Percentiles rank a stretch among this genome's conserved stretches.
Conservation (phyloP, 2,329 filamentous ascomycete species). For the Ceratocystis lukuohia region DNA sequence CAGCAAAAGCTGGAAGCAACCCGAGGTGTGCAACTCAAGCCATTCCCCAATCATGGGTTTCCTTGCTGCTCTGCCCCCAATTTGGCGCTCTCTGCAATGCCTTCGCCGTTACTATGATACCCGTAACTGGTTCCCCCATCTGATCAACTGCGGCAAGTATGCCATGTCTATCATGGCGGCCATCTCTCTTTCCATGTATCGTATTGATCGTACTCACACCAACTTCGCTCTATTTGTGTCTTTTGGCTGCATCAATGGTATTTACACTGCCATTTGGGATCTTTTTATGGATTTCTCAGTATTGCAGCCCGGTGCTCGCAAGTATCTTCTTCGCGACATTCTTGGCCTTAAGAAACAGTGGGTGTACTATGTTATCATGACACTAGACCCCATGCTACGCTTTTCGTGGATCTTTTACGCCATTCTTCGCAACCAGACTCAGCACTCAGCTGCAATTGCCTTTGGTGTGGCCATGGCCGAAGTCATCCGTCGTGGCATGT, state of each 20-base stretch:
- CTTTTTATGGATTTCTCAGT: constrained; percentile 92
- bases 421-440: constrained; percentile 63
- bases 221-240: constrained; percentile 62
- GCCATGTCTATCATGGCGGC: constrained; percentile 69
- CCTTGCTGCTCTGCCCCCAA: constrained; percentile 65
- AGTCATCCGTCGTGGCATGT: constrained; percentile 72
- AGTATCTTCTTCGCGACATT: constrained; percentile 59
- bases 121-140: constrained; percentile 74
- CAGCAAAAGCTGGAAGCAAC: constrained; percentile 59
- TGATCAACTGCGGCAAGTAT: constrained; percentile 90
- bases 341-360: constrained; percentile 66
- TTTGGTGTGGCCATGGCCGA: constrained; percentile 71
- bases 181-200: constrained; percentile 67
- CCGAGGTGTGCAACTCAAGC: constrained; percentile 67
- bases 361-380: constrained; percentile 78
- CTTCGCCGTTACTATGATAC: constrained; percentile 81
- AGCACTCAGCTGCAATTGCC: constrained; percentile 71
- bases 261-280: constrained; percentile 85
- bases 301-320: constrained; percentile 59
- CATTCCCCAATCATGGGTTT: constrained; percentile 78
- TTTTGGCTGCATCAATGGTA: constrained; percentile 65
- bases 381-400: constrained; percentile 68
- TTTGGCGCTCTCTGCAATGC: constrained; percentile 87
- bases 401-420: constrained; percentile 94
- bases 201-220: constrained; percentile 47